These are phyloP conservation scores for Shiraia bambusicola DNA, from an alignment of 2,329 filamentous ascomycete genomes.

Conservation along the genomic window DNA sequence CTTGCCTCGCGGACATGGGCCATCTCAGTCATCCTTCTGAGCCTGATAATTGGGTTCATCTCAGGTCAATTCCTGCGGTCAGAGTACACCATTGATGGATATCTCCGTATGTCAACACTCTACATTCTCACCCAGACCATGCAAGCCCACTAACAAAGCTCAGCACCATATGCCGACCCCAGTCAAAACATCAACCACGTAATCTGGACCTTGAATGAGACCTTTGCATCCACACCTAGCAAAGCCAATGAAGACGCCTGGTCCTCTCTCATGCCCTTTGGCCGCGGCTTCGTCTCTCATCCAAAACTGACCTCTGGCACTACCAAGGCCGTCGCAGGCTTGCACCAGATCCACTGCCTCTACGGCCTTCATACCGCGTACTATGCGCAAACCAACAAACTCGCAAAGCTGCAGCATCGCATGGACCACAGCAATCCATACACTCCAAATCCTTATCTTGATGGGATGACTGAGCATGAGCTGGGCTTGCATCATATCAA, in stretches of 20 bases:
- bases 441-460: neutral
- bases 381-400: neutral
- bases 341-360: constrained; percentile 1
- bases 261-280: neutral
- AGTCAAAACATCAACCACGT: constrained; percentile 5
- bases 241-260: neutral
- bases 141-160: neutral
- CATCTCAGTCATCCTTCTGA: constrained; percentile 1
- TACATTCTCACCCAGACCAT: neutral
- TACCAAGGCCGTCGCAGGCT: neutral
- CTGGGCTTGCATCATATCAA: neutral
- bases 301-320: neutral
- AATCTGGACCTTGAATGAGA: constrained; percentile 40
- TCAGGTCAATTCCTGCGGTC: constrained; percentile 1
- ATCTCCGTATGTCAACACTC: constrained; percentile 1
- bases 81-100: constrained; percentile 8
- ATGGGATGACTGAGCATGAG: neutral
- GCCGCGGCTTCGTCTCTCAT: neutral
- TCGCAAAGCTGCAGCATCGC: neutral
- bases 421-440: neutral
- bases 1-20: constrained; percentile 1
- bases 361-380: neutral
- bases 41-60: constrained; percentile 3
- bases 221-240: constrained; percentile 44
- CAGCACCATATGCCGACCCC: constrained; percentile 5